These are phyloP conservation scores for Penicillium capsulatum DNA, from an alignment of 2,329 filamentous ascomycete species.

Conservation along the genomic window DNA sequence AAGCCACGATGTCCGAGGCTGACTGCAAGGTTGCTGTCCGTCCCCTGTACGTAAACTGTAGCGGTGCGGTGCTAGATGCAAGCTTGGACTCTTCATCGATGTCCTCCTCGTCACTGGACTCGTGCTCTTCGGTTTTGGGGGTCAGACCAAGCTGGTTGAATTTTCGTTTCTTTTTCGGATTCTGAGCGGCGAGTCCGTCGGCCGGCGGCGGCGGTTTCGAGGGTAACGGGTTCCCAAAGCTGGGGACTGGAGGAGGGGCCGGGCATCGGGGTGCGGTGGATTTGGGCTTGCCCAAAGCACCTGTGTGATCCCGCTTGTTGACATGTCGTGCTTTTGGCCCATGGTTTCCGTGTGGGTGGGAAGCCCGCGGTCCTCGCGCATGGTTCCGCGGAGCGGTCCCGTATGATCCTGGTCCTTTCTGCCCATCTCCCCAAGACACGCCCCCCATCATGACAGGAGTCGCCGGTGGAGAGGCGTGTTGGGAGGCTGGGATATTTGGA, in stretches of 20 bases:
- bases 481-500: constrained; percentile 18
- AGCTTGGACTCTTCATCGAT: constrained; percentile 44
- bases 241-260: constrained; percentile 44
- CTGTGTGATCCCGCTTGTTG: constrained; percentile 38
- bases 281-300: constrained; percentile 35
- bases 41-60: constrained; percentile 56
- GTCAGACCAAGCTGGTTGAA: constrained; percentile 43
- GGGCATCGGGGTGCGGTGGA: constrained; percentile 29
- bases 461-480: constrained; percentile 20
- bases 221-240: constrained; percentile 43
- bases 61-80: constrained; percentile 26
- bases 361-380: constrained; percentile 12
- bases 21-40: constrained; percentile 51
- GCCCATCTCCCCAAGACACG: constrained; percentile 53
- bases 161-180: constrained; percentile 46
- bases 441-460: constrained; percentile 51
- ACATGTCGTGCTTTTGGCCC: constrained; percentile 21
- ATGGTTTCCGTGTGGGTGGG: constrained; percentile 13
- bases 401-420: constrained; percentile 50
- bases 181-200: constrained; percentile 36
- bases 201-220: constrained; percentile 40
- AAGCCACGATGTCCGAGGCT: constrained; percentile 67
- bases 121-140: constrained; percentile 43
- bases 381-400: constrained; percentile 42
- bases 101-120: constrained; percentile 46